Evolutionary conservation across 2,329 filamentous ascomycete genomes (phyloP), one percentile per base, ranked within the genome.

Genomic region (Claviceps lovelessii): DNA sequence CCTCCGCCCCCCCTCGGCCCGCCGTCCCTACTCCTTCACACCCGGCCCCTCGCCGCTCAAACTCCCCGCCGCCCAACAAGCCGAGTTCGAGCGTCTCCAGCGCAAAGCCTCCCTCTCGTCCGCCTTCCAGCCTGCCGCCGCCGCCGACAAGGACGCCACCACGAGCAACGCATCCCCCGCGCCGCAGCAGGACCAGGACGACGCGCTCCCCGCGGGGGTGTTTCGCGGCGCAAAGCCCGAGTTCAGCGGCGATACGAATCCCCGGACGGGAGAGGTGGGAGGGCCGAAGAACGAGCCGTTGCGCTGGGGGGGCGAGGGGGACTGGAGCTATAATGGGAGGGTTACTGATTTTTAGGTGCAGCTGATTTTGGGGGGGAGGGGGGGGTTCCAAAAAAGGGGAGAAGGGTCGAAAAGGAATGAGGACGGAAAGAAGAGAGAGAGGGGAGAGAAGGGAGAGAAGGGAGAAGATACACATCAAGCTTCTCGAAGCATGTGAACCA

Each of bases 271-370:
- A 29, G 93, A 98, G 76, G 82, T 96, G 11, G 93, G 93, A 6
- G 93, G 93, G 1, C 93, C 93, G 6, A 98, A 97, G 82, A 97
- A 95, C 66, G 91, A 98, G 71, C 93, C 93, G 52, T 66, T 97
- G 66, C 75, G 90, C 62, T 96, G 91, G 91, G 90, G 90, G 0
- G 74, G 77, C 19, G 67, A 64, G 0, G 84, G 88, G 1, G 81
- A 85, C 63, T 98, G 90, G 86, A 96, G 89, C 68, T 98, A 88
- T 70, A 96, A 96, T 69, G 93, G 93, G 49, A 76, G 91, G 59
- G 90, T 94, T 54, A 97, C 91, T 29, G 93, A 98, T 71, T 98
- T 98, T 58, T 83, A 33, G 29, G 29, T 8, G 2, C 3, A 4
- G 17, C 23, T 23, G 23, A 23, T 23, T 23, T n/a, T n/a, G 15